These are phyloP conservation scores for Rusavskia elegans DNA, from an alignment of 495 filamentous ascomycete genomes.

Conservation along the genomic window DNA sequence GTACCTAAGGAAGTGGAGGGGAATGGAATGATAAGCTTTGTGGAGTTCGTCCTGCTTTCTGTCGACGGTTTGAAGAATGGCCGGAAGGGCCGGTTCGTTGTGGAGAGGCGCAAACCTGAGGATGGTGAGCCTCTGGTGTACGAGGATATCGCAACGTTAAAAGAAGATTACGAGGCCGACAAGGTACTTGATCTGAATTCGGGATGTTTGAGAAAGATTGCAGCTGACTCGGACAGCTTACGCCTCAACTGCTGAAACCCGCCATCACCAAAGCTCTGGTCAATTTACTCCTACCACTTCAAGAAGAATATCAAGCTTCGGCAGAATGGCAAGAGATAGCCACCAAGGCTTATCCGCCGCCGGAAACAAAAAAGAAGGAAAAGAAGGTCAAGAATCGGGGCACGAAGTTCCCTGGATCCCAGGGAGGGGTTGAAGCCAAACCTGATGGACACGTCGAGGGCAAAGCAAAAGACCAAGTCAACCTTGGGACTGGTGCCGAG, in stretches of 20 bases:
- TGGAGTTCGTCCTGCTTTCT: conserved; percentile 73
- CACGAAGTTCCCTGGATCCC: conserved; percentile 36
- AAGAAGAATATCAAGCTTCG: conserved; percentile 47
- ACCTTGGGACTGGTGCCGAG: conserved; percentile 19
- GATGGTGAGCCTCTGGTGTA: conserved; percentile 66
- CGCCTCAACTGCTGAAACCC: conserved; percentile 70
- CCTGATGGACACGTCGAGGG: conserved; percentile 1
- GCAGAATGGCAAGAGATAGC: conserved; percentile 70
- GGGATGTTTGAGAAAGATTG: neutral
- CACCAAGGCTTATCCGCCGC: conserved; percentile 67
- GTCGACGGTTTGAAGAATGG: conserved; percentile 32
- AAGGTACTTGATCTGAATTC: conserved; percentile 37
- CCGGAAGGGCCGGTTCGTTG: conserved; percentile 38
- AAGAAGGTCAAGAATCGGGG: conserved; percentile 59
- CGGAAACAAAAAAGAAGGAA: conserved; percentile 47
- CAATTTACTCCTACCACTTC: conserved; percentile 58
- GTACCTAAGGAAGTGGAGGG: conserved; percentile 60
- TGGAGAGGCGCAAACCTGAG: conserved; percentile 30
- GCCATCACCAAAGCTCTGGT: conserved; percentile 56
- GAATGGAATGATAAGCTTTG: conserved; percentile 71
- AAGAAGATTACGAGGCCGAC: conserved; percentile 66
- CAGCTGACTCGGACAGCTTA: conserved; percentile 36
- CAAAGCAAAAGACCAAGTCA: neutral
- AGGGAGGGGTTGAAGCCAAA: neutral
- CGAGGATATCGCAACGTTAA: conserved; percentile 49